Evolutionary conservation across 2,329 filamentous ascomycete genomes (phyloP).

Genomic region (Monosporascus sp.): DNA sequence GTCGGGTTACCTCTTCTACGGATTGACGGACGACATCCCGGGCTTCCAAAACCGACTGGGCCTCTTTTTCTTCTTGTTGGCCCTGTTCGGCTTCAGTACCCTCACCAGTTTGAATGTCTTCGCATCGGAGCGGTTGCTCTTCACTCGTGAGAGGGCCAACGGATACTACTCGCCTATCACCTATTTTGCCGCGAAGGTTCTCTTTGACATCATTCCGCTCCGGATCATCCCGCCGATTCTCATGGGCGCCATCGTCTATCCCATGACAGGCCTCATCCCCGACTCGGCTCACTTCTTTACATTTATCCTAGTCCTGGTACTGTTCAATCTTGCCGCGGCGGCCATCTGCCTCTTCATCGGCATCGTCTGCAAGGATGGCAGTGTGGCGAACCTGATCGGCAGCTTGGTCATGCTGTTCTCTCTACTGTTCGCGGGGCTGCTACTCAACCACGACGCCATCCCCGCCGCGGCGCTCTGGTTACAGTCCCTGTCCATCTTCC

Average conservation of each 20-base stretch:
- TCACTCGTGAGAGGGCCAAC: constrained; percentile 89
- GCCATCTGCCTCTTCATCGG: constrained; percentile 94
- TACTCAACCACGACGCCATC: constrained; percentile 92
- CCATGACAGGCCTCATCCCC: constrained; percentile 90
- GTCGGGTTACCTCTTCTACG: constrained; percentile 93
- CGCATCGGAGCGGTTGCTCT: constrained; percentile 81
- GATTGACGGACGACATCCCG: constrained; percentile 88
- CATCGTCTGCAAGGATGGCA: constrained; percentile 85
- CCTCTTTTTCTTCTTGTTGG: constrained; percentile 94
- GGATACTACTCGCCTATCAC: constrained; percentile 93
- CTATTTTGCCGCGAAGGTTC: constrained; percentile 92
- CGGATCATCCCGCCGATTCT: constrained; percentile 90
- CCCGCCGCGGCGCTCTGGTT: constrained; percentile 82
- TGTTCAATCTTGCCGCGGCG: constrained; percentile 93
- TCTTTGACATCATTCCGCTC: constrained; percentile 97
- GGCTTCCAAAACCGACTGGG: constrained; percentile 97
- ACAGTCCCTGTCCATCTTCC: constrained; percentile 92
- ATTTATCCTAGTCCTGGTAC: constrained; percentile 84
- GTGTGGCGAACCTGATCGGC: constrained; percentile 89
- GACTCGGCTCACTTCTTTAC: constrained; percentile 80
- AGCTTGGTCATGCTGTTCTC: constrained; percentile 97
- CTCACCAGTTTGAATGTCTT: constrained; percentile 92
- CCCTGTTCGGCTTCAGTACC: constrained; percentile 94
- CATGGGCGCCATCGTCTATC: constrained; percentile 93
- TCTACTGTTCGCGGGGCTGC: constrained; percentile 84